Evolutionary conservation across 2,329 filamentous ascomycete species (phyloP).

Genomic region (Penicillium brevicompactum): DNA sequence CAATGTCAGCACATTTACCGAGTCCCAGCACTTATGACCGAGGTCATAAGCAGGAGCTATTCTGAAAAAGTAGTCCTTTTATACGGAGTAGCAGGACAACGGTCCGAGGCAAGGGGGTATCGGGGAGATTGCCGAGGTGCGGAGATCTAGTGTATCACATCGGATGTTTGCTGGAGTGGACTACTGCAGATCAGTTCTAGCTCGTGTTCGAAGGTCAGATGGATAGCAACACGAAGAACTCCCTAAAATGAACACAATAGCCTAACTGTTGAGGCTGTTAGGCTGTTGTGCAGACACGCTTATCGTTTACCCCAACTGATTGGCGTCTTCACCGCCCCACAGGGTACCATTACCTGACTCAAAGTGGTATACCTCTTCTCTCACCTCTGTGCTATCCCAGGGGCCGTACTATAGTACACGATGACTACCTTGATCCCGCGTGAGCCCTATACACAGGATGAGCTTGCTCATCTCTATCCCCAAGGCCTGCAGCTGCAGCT

Average conservation of each 20-base stretch:
- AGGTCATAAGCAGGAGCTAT: too few species aligned
- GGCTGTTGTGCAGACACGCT: background rate
- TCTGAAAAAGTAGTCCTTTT: too few species aligned
- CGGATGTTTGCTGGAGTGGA: background rate
- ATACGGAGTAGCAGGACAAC: background rate
- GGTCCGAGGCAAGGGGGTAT: background rate
- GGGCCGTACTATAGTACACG: background rate
- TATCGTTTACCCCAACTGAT: conserved; percentile 7
- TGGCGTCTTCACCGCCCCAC: conserved; percentile 22
- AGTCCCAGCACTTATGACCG: too few species aligned
- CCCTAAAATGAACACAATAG: background rate
- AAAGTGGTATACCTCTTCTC: conserved; percentile 2
- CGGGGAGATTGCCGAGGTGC: conserved; percentile 7
- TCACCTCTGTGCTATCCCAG: background rate
- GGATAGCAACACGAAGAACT: background rate
- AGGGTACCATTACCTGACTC: conserved; percentile 10
- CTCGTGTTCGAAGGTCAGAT: background rate
- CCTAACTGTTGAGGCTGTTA: background rate
- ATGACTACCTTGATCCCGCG: conserved; percentile 82
- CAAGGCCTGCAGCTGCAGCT: conserved; percentile 76
- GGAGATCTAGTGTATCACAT: conserved; percentile 1
- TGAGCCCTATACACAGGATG: conserved; percentile 74
- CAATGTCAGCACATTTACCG: too few species aligned
- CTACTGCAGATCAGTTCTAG: background rate
- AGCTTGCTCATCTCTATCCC: conserved; percentile 82